Base-by-base conservation (phyloP, 225 moss, liverwort and hornwort species). In the Bryoerythrophyllum caledonicum region DNA sequence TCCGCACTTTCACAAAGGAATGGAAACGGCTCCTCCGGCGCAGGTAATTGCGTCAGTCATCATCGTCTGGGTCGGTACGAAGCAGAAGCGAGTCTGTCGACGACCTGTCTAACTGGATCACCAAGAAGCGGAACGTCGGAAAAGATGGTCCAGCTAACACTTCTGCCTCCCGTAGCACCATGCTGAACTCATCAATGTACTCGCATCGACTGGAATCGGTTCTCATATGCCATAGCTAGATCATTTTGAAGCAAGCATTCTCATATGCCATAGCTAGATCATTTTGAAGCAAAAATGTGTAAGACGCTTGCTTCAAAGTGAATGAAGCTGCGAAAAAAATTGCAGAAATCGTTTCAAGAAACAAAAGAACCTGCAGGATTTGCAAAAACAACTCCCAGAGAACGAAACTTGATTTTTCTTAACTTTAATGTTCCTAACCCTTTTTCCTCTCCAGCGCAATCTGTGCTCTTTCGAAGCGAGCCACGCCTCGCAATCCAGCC, bases 41-140 rank as follows among this genome's bases (percentile, higher is more conserved):
- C 67, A 34, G 49, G 53, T 14, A 44, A 44, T 41, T 51, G 53
- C 52, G 1, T 26, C 60, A 41, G 27, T 5, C 43, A 34, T 35
- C 21, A 62, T 48, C 21, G n/a, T 9, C 16, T 49, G 34, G 23
- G 14, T 60, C 16, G 8, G 49, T 49, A 32, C 49, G 32, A 24
- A 62, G 61, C 61, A 46, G 48, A 48, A 49, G 73, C 15, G 54
- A 54, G 12, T 30, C 62, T 34, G 73, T 60, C 9, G 73, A 61
- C 23, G 61, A 23, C 9, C 5, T 73, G 8, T 46, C 28, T 23
- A 49, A 61, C 15, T 30, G 46, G 73, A 32, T 73, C 20, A 61
- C 44, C 16, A 48, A 62, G 49, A 73, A 34, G 61, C 32, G 73
- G 30, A 62, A 49, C 10, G 10, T 30, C 4, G 48, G 49, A n/a